Conservation (phyloP, 257 asterid species). For the Hygrophila difformis region DNA sequence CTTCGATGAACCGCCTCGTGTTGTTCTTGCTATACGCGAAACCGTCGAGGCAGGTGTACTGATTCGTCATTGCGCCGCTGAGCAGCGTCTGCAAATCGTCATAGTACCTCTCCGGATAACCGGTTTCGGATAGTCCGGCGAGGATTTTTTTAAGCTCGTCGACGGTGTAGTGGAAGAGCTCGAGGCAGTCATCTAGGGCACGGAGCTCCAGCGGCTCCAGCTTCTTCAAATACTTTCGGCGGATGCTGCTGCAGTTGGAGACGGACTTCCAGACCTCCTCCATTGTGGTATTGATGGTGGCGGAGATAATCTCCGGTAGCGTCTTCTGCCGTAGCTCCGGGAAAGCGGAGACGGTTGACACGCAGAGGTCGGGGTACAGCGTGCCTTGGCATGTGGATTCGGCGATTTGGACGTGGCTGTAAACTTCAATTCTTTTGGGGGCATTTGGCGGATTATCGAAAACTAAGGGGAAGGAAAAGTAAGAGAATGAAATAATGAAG, state of each 20-base stretch:
- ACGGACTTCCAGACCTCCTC: conserved; percentile 44
- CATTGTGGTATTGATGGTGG: conserved; percentile 54
- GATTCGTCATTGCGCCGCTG: conserved; percentile 93
- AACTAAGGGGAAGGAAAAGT: neutral
- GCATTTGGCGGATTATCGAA: conserved; percentile 4
- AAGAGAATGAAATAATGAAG: too few species aligned
- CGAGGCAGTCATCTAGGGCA: conserved; percentile 78
- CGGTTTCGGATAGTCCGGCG: conserved; percentile 29
- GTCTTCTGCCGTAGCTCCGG: conserved; percentile 60
- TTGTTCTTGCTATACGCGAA: conserved; percentile 53
- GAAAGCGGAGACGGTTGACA: conserved; percentile 44
- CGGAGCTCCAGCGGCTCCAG: conserved; percentile 50
- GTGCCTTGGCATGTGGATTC: conserved; percentile 59
- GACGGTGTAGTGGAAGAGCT: conserved; percentile 50
- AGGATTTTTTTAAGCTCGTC: conserved; percentile 33
- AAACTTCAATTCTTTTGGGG: conserved; percentile 27
- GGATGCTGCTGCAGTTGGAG: conserved; percentile 44
- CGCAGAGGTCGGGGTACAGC: conserved; percentile 62
- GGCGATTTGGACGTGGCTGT: conserved; percentile 41
- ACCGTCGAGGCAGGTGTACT: conserved; percentile 89
- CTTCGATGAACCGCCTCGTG: conserved; percentile 44
- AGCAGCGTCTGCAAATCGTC: conserved; percentile 62
- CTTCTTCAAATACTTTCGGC: conserved; percentile 31
- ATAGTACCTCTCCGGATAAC: conserved; percentile 24
- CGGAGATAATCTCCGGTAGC: conserved; percentile 61